Evolutionary conservation across 805 yeast species (phyloP), one percentile per base, ranked within the genome.

Genomic region (Hyphopichia homilentoma): DNA sequence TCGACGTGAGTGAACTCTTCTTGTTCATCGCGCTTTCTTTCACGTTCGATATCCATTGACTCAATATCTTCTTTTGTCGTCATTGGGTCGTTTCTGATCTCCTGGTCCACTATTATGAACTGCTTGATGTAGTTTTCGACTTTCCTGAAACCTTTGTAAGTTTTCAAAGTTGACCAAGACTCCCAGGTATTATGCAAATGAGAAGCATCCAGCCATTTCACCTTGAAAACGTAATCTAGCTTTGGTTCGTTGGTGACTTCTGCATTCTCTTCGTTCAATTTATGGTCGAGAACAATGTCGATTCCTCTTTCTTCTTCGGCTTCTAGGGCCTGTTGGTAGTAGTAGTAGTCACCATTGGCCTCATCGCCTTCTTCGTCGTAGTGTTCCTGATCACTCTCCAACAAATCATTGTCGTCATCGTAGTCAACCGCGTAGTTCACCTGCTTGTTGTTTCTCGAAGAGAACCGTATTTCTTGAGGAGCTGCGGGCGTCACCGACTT

Each of bases 171-270:
- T 8, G 58, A 61, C 59, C 82, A 88, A 2, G 75, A 55, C 54
- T 89, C 96, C 97, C 97, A 93, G 0, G 96, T 81, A 57, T 90
- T 93, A 61, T 93, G 99, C 40, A 93, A 68, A 62, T 93, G 97
- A 9, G 97, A 84, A 40, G 78, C 69, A 33, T 76, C 85, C 13
- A 75, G 69, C 98, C 99, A 93, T 61, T 93, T 93, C 46, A 93
- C 73, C 45, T 70, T 57, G 52, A 77, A 62, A 30, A 76, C 71
- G 48, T 68, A 81, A 38, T 75, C 78, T 32, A 64, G 62, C 45
- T 81, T 82, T 25, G 85, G 81, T 29, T 69, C 73, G 29, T 65
- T 57, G 11, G 77, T 68, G 27, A 59, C 39, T 55, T 63, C 60
- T 16, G 65, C 61, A 33, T 56, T 59, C 27, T 54, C 61, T 32